A percentile compares a stretch with the other conserved stretches of the same genome.
Evolutionary conservation across 2,329 filamentous ascomycete genomes (phyloP).

Genomic region (Sclerotinia subarctica): DNA sequence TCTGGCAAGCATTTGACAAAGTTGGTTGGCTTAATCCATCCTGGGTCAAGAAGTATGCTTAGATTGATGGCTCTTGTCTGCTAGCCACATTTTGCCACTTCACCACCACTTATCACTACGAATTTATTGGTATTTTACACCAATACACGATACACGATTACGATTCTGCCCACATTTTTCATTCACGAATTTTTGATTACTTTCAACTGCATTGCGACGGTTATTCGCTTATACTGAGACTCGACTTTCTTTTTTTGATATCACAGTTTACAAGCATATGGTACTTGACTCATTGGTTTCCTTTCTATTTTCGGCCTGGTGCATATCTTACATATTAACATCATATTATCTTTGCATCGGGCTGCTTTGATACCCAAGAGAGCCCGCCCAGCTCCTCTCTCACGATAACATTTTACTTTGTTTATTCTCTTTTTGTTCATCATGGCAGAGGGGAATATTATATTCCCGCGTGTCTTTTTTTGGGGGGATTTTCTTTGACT

Average conservation of each 20-base stretch:
- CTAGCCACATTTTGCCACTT: constrained; percentile 17
- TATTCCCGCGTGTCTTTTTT: constrained; percentile 1
- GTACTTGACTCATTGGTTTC: constrained; percentile 8
- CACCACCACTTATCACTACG: constrained; percentile 1
- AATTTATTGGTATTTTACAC: background rate
- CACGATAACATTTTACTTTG: constrained; percentile 17
- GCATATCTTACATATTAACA: constrained; percentile 20
- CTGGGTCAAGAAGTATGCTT: constrained; percentile 32
- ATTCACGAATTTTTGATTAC: background rate
- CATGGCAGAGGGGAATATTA: constrained; percentile 5
- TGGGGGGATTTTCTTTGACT: constrained; percentile 12
- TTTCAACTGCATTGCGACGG: constrained; percentile 30
- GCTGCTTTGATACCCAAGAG: constrained; percentile 36
- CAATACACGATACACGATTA: constrained; percentile 14
- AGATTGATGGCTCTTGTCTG: constrained; percentile 17
- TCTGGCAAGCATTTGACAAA: constrained; percentile 85
- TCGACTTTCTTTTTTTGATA: constrained; percentile 29
- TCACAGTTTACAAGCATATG: constrained; percentile 22
- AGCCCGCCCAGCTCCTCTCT: constrained; percentile 38
- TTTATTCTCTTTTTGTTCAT: constrained; percentile 16
- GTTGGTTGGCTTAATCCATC: constrained; percentile 68
- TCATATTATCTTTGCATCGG: constrained; percentile 32
- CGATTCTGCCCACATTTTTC: constrained; percentile 5
- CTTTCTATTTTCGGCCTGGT: constrained; percentile 24
- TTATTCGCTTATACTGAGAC: constrained; percentile 24